Evolutionary conservation across 495 filamentous ascomycete species (phyloP), one percentile per base, ranked within the genome.

Genomic region (Lepidopterella palustris): DNA sequence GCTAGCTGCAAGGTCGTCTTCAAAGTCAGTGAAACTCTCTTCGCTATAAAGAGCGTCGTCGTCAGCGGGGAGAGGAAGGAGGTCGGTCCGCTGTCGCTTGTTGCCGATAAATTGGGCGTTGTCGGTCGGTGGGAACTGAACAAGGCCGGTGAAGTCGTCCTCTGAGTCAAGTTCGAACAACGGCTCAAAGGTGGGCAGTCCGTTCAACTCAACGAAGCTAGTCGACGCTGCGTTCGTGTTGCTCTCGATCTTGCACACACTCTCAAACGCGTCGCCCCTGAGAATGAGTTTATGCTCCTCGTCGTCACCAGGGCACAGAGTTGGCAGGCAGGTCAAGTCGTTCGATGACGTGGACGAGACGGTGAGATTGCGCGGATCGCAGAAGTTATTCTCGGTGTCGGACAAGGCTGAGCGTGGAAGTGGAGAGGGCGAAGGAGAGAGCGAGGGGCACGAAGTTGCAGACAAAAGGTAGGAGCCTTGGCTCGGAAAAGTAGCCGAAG

Each of bases 81-180:
- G 82, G 63, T 83, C 81, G 31, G 88, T 80, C 26, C 82, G 85
- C 71, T 92, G 89, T 63, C 90, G 83, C 77, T 95, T 95, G 65
- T 82, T 86, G 66, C 85, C 84, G 52, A 83, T 68, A 69, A 85
- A 87, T 56, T 82, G 74, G 11, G 83, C 75, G 70, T 82, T 86
- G 42, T 79, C 77, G 28, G 77, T 78, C 31, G 82, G 72, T 56
- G 82, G 78, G 64, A 90, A 86, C 58, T 86, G 84, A 59, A 92
- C 85, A 8, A 96, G 79, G 48, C 84, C 83, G 72, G 83, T 86
- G 65, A 95, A 87, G 64, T 95, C 90, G 78, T 93, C 90, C 32
- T 96, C 92, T 0, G 88, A 92, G 72, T 96, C 93, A 52, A 96
- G 81, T 65, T 96, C 92, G 21, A 90, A 92, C 58, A 95, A 81